phyloP scores from a whole-genome alignment of 768 basidiomycete genomes.

The Termitomyces sp. region DNA sequence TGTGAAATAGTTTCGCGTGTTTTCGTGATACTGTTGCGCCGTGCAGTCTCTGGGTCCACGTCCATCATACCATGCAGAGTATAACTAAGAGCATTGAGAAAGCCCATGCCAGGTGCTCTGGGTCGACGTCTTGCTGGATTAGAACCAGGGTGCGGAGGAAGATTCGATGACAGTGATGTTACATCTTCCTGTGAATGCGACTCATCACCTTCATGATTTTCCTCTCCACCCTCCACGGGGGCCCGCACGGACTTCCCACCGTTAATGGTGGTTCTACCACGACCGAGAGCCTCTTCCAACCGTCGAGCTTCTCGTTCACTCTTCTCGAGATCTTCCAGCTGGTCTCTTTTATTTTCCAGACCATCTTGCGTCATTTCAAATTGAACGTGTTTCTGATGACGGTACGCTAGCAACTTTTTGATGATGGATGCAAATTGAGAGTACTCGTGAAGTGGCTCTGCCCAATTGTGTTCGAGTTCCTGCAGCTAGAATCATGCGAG shows the following conservation, averaged over 20 bases:
- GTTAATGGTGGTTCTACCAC: slow-evolving; percentile 35
- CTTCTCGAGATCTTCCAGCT: slow-evolving; percentile 86
- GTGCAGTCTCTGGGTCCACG: slow-evolving; percentile 93
- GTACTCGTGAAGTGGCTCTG: slow-evolving; percentile 95
- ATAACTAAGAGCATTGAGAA: slow-evolving; percentile 89
- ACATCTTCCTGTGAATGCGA: slow-evolving; percentile 28
- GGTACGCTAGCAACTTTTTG: slow-evolving; percentile 89
- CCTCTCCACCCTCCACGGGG: slow-evolving; percentile 24
- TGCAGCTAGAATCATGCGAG: slow-evolving; percentile 58
- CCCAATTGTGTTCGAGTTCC: slow-evolving; percentile 92
- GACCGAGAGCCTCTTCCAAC: slow-evolving; percentile 81
- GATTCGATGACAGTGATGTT: slow-evolving; percentile 42
- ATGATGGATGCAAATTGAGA: slow-evolving; percentile 93
- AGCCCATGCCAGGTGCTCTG: slow-evolving; percentile 75
- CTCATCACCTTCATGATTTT: slow-evolving; percentile 19
- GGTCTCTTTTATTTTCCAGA: slow-evolving; percentile 79
- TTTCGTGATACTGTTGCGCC: slow-evolving; percentile 91
- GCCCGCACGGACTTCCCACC: slow-evolving; percentile 22
- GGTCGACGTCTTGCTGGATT: slow-evolving; percentile 56
- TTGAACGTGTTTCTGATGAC: slow-evolving; percentile 97
- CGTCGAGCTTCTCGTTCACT: slow-evolving; percentile 89
- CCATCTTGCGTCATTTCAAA: slow-evolving; percentile 95
- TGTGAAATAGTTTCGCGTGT: slow-evolving; percentile 94
- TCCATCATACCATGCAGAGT: slow-evolving; percentile 99
- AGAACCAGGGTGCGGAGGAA: slow-evolving; percentile 80